Base-by-base conservation (phyloP, 2,329 filamentous ascomycete species). In the Aspergillus awamori region DNA sequence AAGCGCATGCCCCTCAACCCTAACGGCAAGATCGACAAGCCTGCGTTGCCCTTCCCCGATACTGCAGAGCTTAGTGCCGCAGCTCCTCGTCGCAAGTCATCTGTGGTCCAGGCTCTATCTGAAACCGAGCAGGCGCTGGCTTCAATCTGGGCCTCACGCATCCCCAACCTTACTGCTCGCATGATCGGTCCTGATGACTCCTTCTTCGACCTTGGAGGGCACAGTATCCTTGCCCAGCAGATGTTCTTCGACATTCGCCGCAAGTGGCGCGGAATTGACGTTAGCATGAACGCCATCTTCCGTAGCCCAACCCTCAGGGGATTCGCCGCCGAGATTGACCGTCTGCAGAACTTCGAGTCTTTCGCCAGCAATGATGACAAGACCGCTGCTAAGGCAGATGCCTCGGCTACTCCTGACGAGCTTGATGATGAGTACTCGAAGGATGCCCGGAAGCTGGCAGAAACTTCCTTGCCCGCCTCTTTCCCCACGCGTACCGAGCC, bases 1-100 rank as follows among this genome's bases (percentile, higher is more conserved):
- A 83, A 87, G 63, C 86, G 87, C 59, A 84, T 94, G 64, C 91
- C 91, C 1, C 77, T 94, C n/a, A 93, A 92, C 74, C 90, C 90
- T n/a, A 93, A 93, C 67, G 90, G 91, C 69, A 95, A 95, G 78
- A 86, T 94, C 45, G 92, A 96, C 76, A 89, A 88, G 76, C 89
- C 90, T 13, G 87, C 86, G 2, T 81, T 96, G 56, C 92, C 92
- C 0, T 95, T 93, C 84, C 93, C 87, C 41, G 91, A 94, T 75
- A 87, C 87, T 24, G 85, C 86, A 11, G 84, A 91, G 68, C 82
- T 89, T 36, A 83, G 84, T 51, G 83, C 85, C 30, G 85, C 84
- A 4, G 81, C 82, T 59, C 80, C 79, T 33, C 79, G 81, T 57
- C 77, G 81, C 70, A 78, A 72, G 74, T 83, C 72, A 60, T 84